Percentiles rank a stretch among this genome's conserved stretches.
These are phyloP conservation scores for Pseudocercospora cruenta DNA, from an alignment of 2,329 filamentous ascomycete species.

Conservation along the genomic window DNA sequence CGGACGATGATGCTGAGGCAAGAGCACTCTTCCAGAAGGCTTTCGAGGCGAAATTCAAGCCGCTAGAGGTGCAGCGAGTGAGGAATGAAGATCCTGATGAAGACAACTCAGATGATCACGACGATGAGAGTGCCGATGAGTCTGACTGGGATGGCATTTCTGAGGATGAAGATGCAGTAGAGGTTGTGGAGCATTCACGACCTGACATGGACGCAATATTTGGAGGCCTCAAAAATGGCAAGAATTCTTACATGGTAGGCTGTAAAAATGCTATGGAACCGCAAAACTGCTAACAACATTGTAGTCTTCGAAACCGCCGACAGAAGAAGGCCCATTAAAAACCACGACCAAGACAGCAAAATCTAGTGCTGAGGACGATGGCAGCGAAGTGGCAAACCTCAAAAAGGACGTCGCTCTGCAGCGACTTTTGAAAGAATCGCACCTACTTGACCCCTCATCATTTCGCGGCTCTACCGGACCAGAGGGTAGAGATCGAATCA, in stretches of 20 bases:
- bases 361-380: constrained; percentile 49
- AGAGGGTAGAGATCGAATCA: constrained; percentile 73
- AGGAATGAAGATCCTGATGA: constrained; percentile 38
- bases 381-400: constrained; percentile 67
- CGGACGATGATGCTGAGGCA: constrained; percentile 51
- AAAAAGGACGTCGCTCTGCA: constrained; percentile 93
- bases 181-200: constrained; percentile 47
- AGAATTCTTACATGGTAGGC: constrained; percentile 76
- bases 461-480: constrained; percentile 52
- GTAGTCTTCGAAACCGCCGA: constrained; percentile 56
- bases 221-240: constrained; percentile 50
- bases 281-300: constrained; percentile 19
- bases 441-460: constrained; percentile 70
- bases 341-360: constrained; percentile 32
- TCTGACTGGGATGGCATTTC: constrained; percentile 69
- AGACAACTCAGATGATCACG: constrained; percentile 26
- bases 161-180: constrained; percentile 44
- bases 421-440: constrained; percentile 86
- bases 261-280: neutral
- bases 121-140: constrained; percentile 41
- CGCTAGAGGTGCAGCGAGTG: constrained; percentile 46
- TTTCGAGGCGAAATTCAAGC: constrained; percentile 87
- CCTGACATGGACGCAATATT: constrained; percentile 40
- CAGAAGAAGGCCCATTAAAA: constrained; percentile 27
- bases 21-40: constrained; percentile 78